Evolutionary conservation across 345 rosid genomes (phyloP).

Genomic region (Erodium maritimum): DNA sequence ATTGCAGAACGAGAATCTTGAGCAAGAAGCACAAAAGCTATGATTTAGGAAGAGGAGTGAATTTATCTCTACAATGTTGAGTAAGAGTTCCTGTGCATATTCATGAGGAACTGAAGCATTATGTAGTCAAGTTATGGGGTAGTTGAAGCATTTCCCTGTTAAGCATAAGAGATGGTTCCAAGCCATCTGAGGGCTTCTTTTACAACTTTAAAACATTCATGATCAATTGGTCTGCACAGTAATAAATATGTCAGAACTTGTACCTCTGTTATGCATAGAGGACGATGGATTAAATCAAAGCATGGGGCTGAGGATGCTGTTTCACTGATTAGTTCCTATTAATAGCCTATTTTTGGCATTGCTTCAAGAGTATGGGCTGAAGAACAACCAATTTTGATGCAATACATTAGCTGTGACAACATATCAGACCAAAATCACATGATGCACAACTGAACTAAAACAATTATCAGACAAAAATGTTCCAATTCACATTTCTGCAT

Average conservation of each 20-base stretch:
- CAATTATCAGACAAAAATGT: not conserved
- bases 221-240: too few relatives aligned
- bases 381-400: not conserved
- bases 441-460: not conserved
- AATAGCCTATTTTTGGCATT: too few relatives aligned
- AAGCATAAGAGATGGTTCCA: too few relatives aligned
- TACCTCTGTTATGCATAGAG: too few relatives aligned
- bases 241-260: too few relatives aligned
- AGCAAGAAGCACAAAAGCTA: conserved; percentile 61
- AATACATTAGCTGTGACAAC: not conserved
- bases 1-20: conserved; percentile 60
- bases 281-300: too few relatives aligned
- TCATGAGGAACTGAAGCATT: conserved; percentile 1
- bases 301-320: too few relatives aligned
- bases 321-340: too few relatives aligned
- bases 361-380: not conserved
- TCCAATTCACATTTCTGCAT: conserved; percentile 18
- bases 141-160: too few relatives aligned
- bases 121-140: not conserved
- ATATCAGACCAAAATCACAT: not conserved
- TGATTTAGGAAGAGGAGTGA: conserved; percentile 90
- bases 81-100: conserved; percentile 10
- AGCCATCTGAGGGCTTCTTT: too few relatives aligned
- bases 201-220: too few relatives aligned
- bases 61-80: conserved; percentile 59